A percentile compares a stretch with the other conserved stretches of the same genome.
phyloP scores from a whole-genome alignment of 805 yeast genomes.

The Metschnikowia anglica region DNA sequence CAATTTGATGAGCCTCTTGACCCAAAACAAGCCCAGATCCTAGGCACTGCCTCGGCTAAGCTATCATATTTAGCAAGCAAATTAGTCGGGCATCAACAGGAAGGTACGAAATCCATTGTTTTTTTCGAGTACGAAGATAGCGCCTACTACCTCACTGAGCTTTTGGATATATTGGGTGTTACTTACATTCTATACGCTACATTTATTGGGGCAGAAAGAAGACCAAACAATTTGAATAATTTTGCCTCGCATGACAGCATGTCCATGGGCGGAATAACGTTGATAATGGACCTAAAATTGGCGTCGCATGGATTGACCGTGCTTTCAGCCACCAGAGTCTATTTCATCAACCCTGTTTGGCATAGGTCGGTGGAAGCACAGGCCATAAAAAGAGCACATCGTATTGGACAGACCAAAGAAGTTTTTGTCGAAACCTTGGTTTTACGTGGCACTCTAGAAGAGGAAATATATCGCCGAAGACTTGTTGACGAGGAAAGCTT shows the following conservation, averaged over 20 bases:
- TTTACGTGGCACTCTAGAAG: constrained; percentile 61
- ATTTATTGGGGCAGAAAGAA: constrained; percentile 47
- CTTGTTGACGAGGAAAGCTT: constrained; percentile 10
- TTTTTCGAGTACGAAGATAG: constrained; percentile 72
- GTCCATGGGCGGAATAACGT: constrained; percentile 46
- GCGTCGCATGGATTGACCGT: constrained; percentile 73
- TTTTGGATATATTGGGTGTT: constrained; percentile 60
- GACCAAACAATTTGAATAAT: constrained; percentile 52
- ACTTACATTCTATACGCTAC: constrained; percentile 65
- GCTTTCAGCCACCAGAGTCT: constrained; percentile 65
- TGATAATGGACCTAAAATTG: constrained; percentile 65
- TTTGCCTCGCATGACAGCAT: constrained; percentile 43
- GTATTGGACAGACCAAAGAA: constrained; percentile 66
- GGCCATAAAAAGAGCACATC: constrained; percentile 73
- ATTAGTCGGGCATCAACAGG: constrained; percentile 50
- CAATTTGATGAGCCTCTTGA: background rate
- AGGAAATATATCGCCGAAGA: constrained; percentile 56
- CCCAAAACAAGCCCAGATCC: constrained; percentile 32
- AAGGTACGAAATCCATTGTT: constrained; percentile 53
- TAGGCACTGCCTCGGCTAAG: constrained; percentile 68
- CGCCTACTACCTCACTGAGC: constrained; percentile 65
- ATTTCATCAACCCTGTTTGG: constrained; percentile 74
- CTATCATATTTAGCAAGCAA: constrained; percentile 58
- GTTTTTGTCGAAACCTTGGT: constrained; percentile 70
- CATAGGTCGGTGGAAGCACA: constrained; percentile 68